Conservation (phyloP, 345 rosid genomes). For the Trapa incisa region DNA sequence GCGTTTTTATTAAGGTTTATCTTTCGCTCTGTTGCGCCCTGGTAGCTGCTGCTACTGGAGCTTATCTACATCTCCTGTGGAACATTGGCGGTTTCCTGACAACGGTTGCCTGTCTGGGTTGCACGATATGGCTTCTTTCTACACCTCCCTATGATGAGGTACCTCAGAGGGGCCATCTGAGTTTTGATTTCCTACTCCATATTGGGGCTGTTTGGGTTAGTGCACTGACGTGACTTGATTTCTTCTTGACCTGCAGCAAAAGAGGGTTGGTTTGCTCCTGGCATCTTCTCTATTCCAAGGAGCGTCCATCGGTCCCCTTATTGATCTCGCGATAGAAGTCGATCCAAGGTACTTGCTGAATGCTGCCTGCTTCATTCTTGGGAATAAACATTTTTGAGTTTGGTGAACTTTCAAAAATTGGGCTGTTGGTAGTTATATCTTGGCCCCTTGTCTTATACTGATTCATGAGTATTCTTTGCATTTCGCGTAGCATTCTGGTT, state of each 20-base stretch:
- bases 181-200: background rate
- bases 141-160: slow-evolving; percentile 55
- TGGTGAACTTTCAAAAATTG: too few relatives aligned
- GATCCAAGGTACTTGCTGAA: slow-evolving; percentile 46
- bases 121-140: slow-evolving; percentile 52
- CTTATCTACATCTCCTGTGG: slow-evolving; percentile 61
- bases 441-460: background rate
- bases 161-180: background rate
- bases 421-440: too few relatives aligned
- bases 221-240: background rate
- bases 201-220: background rate
- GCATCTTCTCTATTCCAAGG: slow-evolving; percentile 60
- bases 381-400: too few relatives aligned
- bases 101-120: slow-evolving; percentile 46
- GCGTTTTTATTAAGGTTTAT: slow-evolving; percentile 38
- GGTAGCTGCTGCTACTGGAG: slow-evolving; percentile 65
- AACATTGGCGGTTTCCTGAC: slow-evolving; percentile 84
- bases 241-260: slow-evolving; percentile 35
- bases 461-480: background rate
- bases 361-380: too few relatives aligned
- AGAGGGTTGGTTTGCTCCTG: slow-evolving; percentile 66
- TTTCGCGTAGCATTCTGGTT: slow-evolving; percentile 44
- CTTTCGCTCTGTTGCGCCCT: slow-evolving; percentile 62
- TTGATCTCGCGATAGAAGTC: slow-evolving; percentile 52
- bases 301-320: slow-evolving; percentile 77